A percentile compares a stretch with the other conserved stretches of the same genome.
Evolutionary conservation across 306 rosid genomes (phyloP).

Genomic region (Cercis canadensis): DNA sequence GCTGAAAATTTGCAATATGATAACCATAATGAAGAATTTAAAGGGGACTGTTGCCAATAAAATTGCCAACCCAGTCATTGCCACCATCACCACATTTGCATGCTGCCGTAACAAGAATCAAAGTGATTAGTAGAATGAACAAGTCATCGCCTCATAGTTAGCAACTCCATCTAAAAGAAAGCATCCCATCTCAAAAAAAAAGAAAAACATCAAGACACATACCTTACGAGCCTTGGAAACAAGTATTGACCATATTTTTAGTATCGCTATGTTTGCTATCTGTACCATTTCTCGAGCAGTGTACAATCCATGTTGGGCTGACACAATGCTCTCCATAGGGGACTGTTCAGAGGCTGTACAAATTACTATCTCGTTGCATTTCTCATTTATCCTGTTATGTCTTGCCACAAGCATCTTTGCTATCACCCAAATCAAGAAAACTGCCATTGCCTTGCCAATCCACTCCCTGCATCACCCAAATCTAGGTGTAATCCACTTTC

Average conservation of each 20-base stretch:
- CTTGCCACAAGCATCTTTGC: constrained; percentile 68
- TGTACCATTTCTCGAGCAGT: constrained; percentile 67
- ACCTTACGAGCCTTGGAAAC: constrained; percentile 86
- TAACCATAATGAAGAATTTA: constrained; percentile 65
- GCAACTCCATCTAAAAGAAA: too few species aligned
- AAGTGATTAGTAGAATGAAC: neutral
- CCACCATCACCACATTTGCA: constrained; percentile 66
- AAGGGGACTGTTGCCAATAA: constrained; percentile 67
- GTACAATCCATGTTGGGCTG: constrained; percentile 80
- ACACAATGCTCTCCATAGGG: constrained; percentile 78
- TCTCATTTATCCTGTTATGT: constrained; percentile 39
- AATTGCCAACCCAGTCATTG: constrained; percentile 57
- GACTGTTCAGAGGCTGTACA: constrained; percentile 58
- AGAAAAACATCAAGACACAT: neutral
- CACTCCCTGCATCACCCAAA: constrained; percentile 70
- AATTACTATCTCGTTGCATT: constrained; percentile 72
- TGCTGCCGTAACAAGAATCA: constrained; percentile 65
- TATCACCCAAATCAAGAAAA: constrained; percentile 64
- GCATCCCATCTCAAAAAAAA: too few species aligned
- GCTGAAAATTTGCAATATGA: constrained; percentile 53
- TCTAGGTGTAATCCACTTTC: constrained; percentile 18
- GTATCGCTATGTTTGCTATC: constrained; percentile 65
- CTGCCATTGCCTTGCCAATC: constrained; percentile 80
- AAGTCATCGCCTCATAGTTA: too few species aligned
- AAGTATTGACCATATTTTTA: constrained; percentile 80